These are phyloP conservation scores for Lactifluus rugatus DNA, from an alignment of 768 basidiomycete species.

Conservation along the genomic window DNA sequence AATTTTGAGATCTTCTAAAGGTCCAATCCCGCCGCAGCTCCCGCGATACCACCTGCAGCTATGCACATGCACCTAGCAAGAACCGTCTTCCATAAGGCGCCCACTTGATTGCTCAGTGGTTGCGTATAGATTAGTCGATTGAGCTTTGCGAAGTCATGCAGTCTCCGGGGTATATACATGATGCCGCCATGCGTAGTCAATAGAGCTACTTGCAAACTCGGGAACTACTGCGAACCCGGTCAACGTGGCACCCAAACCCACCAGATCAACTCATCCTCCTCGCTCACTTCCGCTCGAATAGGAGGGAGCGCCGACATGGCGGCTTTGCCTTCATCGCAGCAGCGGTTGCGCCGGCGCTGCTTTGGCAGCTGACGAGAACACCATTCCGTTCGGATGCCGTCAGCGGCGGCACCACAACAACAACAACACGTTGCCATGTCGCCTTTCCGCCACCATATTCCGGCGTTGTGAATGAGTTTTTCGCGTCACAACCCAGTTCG, in stretches of 20 bases:
- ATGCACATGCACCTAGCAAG: too few relatives aligned
- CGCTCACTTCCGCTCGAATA: conserved; percentile 21
- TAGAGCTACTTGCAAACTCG: too few relatives aligned
- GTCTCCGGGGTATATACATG: too few relatives aligned
- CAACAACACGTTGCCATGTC: too few relatives aligned
- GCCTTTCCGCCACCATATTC: conserved; percentile 19
- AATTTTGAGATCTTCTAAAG: too few relatives aligned
- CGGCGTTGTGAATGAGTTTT: neutral
- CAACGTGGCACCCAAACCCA: conserved; percentile 42
- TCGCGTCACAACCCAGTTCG: conserved; percentile 5
- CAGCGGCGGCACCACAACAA: conserved; percentile 4
- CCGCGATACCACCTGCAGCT: too few relatives aligned
- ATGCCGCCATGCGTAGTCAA: too few relatives aligned
- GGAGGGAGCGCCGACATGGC: neutral
- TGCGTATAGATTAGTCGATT: too few relatives aligned
- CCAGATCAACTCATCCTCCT: conserved; percentile 43
- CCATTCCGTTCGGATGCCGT: conserved; percentile 30
- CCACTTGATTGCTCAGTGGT: too few relatives aligned
- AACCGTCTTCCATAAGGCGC: too few relatives aligned
- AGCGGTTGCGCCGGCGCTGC: neutral
- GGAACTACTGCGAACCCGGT: conserved; percentile 32
- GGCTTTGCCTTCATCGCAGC: conserved; percentile 8
- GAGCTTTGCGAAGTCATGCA: too few relatives aligned
- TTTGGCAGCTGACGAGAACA: conserved; percentile 31
- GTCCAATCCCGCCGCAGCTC: too few relatives aligned